Evolutionary conservation across 2,329 filamentous ascomycete genomes (phyloP), one percentile per base, ranked within the genome.

Genomic region (Emmonsiellopsis sp.): DNA sequence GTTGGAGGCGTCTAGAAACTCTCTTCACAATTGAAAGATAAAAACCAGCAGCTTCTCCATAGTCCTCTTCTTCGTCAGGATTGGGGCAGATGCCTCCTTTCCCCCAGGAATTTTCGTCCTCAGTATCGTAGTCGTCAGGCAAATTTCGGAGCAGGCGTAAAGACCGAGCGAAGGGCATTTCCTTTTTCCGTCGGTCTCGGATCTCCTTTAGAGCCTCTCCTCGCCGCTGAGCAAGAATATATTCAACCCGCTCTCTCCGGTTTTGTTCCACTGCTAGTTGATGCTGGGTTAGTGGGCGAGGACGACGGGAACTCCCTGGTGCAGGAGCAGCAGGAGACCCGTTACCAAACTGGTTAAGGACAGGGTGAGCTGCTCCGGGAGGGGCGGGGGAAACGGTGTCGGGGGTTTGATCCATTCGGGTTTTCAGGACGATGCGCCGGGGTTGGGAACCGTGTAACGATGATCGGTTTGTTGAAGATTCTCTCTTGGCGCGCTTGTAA

Each of bases 241-340:
- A 75, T 26, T 76, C 73, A 53, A 77, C 72, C 7, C 74, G 72
- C 55, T 75, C 70, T 51, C 71, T 72, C 34, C 73, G 69, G 54
- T 77, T 75, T 51, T 75, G 71, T 55, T 76, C 74, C 5, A 77
- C 70, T 20, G 75, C 75, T 50, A 76, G 65, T 53, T 77, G 75
- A 53, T 77, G 75, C 50, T 76, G 73, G 2, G 75, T 77, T 41
- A 76, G 66, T 8, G 75, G 74, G 15, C 74, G 70, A 11, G 73
- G 71, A 10, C 75, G 73, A 50, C 72, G 70, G 46, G 66, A 50
- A 31, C 31, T 63, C 32, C 11, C n/a, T 20, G 13, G 46, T n/a
- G 45, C 32, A 11, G 13, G 32, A 16, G 61, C 60, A 49, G 64
- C 61, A 32, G 66, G 63, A 16, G 67, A 61, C 52, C 69, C 67